Base-by-base conservation (phyloP, 257 asterid species). In the Eustoma russellianum region DNA sequence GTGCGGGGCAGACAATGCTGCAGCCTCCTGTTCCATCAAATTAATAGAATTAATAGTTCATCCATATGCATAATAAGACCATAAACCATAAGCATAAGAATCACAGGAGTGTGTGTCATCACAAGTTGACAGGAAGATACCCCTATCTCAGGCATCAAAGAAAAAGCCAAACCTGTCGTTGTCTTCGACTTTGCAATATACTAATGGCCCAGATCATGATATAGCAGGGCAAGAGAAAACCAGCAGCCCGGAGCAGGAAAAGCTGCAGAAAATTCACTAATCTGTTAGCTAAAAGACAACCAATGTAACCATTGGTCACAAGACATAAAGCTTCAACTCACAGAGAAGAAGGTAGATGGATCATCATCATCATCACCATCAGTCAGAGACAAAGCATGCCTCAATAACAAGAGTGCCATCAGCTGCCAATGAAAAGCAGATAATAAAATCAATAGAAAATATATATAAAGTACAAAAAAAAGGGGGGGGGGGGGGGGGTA, bases 141-240 rank as follows among this genome's bases (percentile, higher is more conserved):
- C 15, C 41, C 38, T 13, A 38, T 14, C 17, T 0, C 17, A 16
- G 19, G 45, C 10, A 17, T 3, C 7, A 10, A 14, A 16, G 41
- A n/a, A 33, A 17, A 46, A 50, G n/a, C 16, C 63, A 64, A 50
- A 92, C 99, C 93, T 92, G 93, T 73, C 97, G 76, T 70, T 92
- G 93, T 66, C 95, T 76, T 62, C 97, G 81, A 12, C 87, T 93
- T 65, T 92, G 99, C 76, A 92, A 69, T 66, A 92, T 81, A 60
- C 83, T 83, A 51, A 92, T 85, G 55, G 95, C 95, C 99, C 99
- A 92, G 61, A 89, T 76, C 97, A 92, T 88, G 70, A 92, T 80
- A 79, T 92, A 92, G 74, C 95, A 92, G 17, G 99, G 99, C 73
- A 92, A 64, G 58, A 92, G 97, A 66, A 92, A 92, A 47, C 97